A percentile compares a stretch with the other conserved stretches of the same genome.
These are phyloP conservation scores for Carex scoparia DNA, from an alignment of 176 grass and related monocot genomes.

Conservation along the genomic window DNA sequence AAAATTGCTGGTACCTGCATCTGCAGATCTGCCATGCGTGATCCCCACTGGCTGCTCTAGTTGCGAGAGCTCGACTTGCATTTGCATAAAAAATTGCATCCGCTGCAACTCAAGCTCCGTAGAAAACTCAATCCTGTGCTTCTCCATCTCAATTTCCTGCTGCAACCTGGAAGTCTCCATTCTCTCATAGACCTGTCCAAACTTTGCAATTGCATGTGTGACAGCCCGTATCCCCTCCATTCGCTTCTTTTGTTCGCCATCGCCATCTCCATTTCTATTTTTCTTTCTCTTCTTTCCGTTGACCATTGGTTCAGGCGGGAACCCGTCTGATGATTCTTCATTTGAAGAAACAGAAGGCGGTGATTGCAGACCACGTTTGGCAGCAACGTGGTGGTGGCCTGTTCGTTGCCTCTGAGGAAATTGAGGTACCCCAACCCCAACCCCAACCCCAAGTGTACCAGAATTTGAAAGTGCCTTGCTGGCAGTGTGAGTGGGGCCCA, in stretches of 20 bases:
- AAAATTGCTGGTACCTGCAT: constrained; percentile 18
- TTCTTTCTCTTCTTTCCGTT: constrained; percentile 52
- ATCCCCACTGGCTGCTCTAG: constrained; percentile 28
- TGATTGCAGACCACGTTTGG: not conserved
- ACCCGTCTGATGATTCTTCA: constrained; percentile 69
- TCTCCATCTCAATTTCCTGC: constrained; percentile 65
- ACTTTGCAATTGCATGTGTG: constrained; percentile 41
- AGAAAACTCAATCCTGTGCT: constrained; percentile 62
- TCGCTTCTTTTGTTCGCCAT: not conserved
- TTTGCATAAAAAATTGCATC: constrained; percentile 89
- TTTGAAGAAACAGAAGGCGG: constrained; percentile 38
- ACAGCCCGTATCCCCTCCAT: constrained; percentile 44
- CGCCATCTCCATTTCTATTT: constrained; percentile 26
- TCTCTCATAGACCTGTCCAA: constrained; percentile 75
- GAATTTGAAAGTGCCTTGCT: not conserved
- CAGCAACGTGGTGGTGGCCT: constrained; percentile 22
- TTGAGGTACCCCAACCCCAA: not conserved
- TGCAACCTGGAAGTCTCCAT: constrained; percentile 72
- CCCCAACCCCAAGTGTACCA: not conserved
- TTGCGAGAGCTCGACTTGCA: constrained; percentile 72
- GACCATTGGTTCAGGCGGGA: constrained; percentile 42
- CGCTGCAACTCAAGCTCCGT: constrained; percentile 71
- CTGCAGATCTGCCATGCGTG: not conserved
- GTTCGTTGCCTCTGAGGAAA: constrained; percentile 68
- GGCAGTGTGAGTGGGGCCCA: constrained; percentile 53